phyloP scores from a whole-genome alignment of 768 basidiomycete genomes.

The Kwoniella botswanensis region DNA sequence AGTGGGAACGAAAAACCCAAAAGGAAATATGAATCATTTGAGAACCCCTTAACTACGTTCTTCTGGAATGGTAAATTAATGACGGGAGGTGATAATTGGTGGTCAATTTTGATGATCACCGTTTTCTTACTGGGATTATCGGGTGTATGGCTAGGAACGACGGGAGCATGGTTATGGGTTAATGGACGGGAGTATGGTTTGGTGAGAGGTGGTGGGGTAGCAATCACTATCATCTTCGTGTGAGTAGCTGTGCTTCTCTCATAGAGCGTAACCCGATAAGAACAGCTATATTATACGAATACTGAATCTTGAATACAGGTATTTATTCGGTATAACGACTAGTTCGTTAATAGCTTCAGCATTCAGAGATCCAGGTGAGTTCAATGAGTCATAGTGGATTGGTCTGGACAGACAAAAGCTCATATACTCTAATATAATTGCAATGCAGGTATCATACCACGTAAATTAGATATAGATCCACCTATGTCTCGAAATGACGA shows the following conservation, averaged over 20 bases:
- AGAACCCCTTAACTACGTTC: constrained; percentile 61
- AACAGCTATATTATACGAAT: neutral
- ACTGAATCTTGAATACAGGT: constrained; percentile 18
- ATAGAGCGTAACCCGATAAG: no score
- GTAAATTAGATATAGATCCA: constrained; percentile 82
- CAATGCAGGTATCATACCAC: constrained; percentile 78
- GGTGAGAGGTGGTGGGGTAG: constrained; percentile 65
- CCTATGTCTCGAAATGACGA: constrained; percentile 68
- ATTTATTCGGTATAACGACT: constrained; percentile 41
- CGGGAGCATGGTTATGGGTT: constrained; percentile 86
- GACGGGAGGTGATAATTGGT: constrained; percentile 83
- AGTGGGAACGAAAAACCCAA: neutral
- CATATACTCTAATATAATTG: no score
- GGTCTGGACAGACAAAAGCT: no score
- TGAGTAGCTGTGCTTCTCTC: constrained; percentile 22
- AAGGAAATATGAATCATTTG: constrained; percentile 41
- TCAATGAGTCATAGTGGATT: neutral
- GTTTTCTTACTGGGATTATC: constrained; percentile 69
- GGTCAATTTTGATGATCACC: constrained; percentile 76
- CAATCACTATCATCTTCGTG: constrained; percentile 63
- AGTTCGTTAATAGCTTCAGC: constrained; percentile 46
- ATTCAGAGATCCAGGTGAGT: constrained; percentile 47
- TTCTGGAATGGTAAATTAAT: constrained; percentile 73
- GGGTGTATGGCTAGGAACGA: constrained; percentile 85
- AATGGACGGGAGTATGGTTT: constrained; percentile 66